phyloP scores from a whole-genome alignment of 2,329 filamentous ascomycete species.

The Apiospora pterosperma region DNA sequence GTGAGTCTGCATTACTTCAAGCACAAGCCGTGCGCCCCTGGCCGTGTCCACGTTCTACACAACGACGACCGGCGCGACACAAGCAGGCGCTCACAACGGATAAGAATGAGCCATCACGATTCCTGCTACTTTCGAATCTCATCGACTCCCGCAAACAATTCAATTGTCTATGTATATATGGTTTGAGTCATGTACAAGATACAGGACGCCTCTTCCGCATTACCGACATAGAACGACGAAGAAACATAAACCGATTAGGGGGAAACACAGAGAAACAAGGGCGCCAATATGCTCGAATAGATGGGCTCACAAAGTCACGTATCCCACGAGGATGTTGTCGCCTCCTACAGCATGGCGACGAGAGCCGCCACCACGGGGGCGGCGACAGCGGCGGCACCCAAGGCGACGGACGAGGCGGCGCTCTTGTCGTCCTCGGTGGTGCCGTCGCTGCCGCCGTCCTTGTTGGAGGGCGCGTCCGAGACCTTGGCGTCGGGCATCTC shows the following conservation, averaged over 20 bases:
- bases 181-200: neutral
- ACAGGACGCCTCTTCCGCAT: neutral
- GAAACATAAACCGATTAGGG: neutral
- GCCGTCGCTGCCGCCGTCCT: neutral
- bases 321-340: neutral
- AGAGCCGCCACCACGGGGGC: neutral
- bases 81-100: too few relatives aligned
- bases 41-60: too few relatives aligned
- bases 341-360: neutral
- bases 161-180: neutral
- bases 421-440: neutral
- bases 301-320: neutral
- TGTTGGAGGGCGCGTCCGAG: slow-evolving; percentile 2
- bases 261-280: neutral
- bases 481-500: slow-evolving; percentile 3
- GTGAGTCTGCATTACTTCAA: too few relatives aligned
- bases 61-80: too few relatives aligned
- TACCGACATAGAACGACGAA: neutral
- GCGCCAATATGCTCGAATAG: neutral
- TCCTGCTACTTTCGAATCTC: neutral
- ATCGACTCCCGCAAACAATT: neutral
- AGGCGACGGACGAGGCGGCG: neutral
- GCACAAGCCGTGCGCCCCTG: too few relatives aligned
- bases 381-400: neutral
- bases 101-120: neutral